These are phyloP conservation scores for Candida pseudoglaebosa DNA, from an alignment of 805 yeast species.

Conservation along the genomic window DNA sequence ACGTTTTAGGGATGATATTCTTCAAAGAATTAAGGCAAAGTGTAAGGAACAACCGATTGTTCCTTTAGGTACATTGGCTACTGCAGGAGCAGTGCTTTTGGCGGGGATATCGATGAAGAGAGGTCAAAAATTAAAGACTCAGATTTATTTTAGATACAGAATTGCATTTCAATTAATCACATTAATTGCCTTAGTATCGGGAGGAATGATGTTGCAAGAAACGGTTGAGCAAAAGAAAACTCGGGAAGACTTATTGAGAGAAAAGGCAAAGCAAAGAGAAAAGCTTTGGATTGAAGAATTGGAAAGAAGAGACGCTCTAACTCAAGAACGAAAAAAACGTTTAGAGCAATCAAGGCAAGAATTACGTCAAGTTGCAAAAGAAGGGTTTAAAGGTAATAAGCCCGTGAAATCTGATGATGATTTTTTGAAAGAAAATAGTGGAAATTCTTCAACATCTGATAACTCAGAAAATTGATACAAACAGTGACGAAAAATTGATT, in stretches of 20 bases:
- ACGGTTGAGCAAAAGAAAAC: slow-evolving; percentile 41
- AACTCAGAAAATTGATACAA: background rate
- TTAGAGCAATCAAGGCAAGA: slow-evolving; percentile 58
- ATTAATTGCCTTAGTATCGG: slow-evolving; percentile 74
- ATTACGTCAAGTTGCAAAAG: slow-evolving; percentile 27
- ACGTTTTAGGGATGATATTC: slow-evolving; percentile 36
- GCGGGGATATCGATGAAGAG: slow-evolving; percentile 72
- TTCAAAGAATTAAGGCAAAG: slow-evolving; percentile 56
- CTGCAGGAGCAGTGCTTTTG: slow-evolving; percentile 74
- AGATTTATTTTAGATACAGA: slow-evolving; percentile 85
- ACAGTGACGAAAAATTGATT: background rate
- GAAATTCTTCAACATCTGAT: background rate
- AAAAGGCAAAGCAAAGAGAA: slow-evolving; percentile 84
- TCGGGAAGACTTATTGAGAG: slow-evolving; percentile 62
- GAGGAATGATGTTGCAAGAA: slow-evolving; percentile 68
- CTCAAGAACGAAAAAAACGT: slow-evolving; percentile 62
- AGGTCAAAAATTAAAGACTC: slow-evolving; percentile 74
- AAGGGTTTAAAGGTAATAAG: slow-evolving; percentile 27
- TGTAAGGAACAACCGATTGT: slow-evolving; percentile 87
- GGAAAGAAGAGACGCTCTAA: slow-evolving; percentile 78
- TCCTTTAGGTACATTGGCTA: slow-evolving; percentile 75
- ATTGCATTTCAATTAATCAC: slow-evolving; percentile 85
- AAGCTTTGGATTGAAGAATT: slow-evolving; percentile 83
- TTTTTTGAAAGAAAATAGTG: background rate
- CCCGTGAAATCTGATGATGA: background rate